Percentiles rank a stretch among this genome's conserved stretches.
These are phyloP conservation scores for Penicillium soppii DNA, from an alignment of 495 filamentous ascomycete genomes.

Conservation along the genomic window DNA sequence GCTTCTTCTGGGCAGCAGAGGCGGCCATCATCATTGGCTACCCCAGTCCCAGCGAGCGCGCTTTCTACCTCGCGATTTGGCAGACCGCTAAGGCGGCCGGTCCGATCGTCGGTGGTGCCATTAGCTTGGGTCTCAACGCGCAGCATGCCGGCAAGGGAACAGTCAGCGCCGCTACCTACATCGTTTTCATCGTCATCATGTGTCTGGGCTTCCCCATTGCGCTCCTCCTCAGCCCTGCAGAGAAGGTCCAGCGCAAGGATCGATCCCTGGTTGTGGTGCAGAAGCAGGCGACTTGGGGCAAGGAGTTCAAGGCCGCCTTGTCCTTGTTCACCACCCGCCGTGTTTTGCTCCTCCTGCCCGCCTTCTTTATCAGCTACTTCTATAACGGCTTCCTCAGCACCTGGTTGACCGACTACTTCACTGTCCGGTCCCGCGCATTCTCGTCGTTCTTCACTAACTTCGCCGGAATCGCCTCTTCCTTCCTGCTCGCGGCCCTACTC, in stretches of 20 bases:
- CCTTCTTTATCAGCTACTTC: constrained; percentile 40
- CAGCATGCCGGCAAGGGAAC: constrained; percentile 19
- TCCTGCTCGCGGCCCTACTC: constrained; percentile 29
- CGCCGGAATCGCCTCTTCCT: constrained; percentile 31
- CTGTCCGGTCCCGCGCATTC: constrained; percentile 33
- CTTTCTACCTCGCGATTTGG: constrained; percentile 43
- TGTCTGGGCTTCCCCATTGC: constrained; percentile 32
- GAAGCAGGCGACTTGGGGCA: constrained; percentile 26
- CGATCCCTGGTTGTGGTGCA: constrained; percentile 26
- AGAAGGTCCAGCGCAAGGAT: constrained; percentile 36
- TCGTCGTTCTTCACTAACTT: constrained; percentile 39
- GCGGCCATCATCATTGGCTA: constrained; percentile 66
- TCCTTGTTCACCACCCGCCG: constrained; percentile 27
- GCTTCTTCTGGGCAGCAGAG: constrained; percentile 67
- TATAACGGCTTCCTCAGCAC: constrained; percentile 36
- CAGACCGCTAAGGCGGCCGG: constrained; percentile 34
- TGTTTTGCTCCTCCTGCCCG: constrained; percentile 26
- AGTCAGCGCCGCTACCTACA: constrained; percentile 29
- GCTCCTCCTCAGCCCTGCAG: constrained; percentile 27
- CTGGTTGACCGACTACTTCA: constrained; percentile 35
- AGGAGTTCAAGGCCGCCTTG: constrained; percentile 32
- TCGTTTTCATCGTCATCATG: constrained; percentile 38
- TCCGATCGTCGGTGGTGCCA: constrained; percentile 33
- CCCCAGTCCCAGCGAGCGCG: constrained; percentile 58
- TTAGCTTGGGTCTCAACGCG: constrained; percentile 33